phyloP scores from a whole-genome alignment of 139 green algal genomes.

The Tetradesmus obliquus region DNA sequence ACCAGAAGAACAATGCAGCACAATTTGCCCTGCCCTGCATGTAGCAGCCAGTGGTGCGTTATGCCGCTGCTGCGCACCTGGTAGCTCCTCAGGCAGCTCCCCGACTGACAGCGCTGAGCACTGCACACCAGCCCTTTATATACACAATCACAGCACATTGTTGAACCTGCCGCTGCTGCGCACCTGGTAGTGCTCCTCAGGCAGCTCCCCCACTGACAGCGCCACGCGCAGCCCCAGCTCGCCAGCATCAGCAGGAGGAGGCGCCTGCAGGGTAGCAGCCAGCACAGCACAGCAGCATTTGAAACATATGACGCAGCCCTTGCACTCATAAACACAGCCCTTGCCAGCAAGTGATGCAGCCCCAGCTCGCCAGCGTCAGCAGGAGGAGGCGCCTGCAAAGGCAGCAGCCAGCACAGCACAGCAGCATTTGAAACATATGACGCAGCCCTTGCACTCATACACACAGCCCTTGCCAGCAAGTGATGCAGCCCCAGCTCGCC shows the following conservation, averaged over 20 bases:
- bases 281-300: not conserved
- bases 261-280: not conserved
- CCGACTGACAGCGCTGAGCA: too few species aligned
- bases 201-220: conserved; percentile 70
- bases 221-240: conserved; percentile 69
- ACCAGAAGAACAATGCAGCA: too few species aligned
- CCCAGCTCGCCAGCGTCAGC: conserved; percentile 53
- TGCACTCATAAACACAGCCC: too few species aligned
- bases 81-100: too few species aligned
- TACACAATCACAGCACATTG: too few species aligned
- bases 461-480: too few species aligned
- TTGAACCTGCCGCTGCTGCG: too few species aligned
- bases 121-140: too few species aligned
- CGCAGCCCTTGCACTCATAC: too few species aligned
- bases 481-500: conserved; percentile 60
- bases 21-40: too few species aligned
- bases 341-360: conserved; percentile 27
- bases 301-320: not conserved
- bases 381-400: not conserved
- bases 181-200: conserved; percentile 33
- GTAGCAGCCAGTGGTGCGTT: too few species aligned
- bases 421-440: not conserved
- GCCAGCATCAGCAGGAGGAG: conserved; percentile 3
- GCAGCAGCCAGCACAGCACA: not conserved
- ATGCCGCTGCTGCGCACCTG: too few species aligned